These are phyloP conservation scores for Simmondsia chinensis DNA, from an alignment of 148 eudicot species.

Conservation along the genomic window DNA sequence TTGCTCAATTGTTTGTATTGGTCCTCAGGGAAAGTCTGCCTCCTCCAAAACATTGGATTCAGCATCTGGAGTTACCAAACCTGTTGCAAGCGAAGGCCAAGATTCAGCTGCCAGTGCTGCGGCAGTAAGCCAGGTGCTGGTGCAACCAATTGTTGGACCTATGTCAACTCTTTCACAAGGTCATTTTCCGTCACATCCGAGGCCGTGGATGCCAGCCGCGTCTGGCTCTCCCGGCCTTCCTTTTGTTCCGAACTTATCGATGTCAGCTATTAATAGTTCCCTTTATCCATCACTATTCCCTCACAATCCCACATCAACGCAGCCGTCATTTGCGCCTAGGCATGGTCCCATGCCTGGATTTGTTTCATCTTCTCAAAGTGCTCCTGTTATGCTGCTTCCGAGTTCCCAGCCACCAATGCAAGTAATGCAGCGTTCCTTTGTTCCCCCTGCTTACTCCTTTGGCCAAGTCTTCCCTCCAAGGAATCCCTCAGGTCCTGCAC, in stretches of 20 bases:
- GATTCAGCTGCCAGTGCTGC: slow-evolving; percentile 20
- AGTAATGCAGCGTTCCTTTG: slow-evolving; percentile 25
- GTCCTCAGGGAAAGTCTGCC: slow-evolving; percentile 33
- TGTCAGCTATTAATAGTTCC: slow-evolving; percentile 5
- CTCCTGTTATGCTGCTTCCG: slow-evolving; percentile 20
- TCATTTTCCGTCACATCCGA: slow-evolving; percentile 39
- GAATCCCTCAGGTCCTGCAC: slow-evolving; percentile 18
- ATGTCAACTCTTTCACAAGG: slow-evolving; percentile 26
- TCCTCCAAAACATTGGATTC: slow-evolving; percentile 27
- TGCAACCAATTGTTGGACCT: slow-evolving; percentile 29
- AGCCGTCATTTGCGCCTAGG: slow-evolving; percentile 33
- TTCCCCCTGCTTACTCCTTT: slow-evolving; percentile 19
- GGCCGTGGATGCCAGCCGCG: slow-evolving; percentile 48
- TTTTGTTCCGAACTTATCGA: slow-evolving; percentile 18
- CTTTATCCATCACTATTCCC: slow-evolving; percentile 24
- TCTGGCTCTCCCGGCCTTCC: slow-evolving; percentile 25
- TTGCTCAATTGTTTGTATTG: slow-evolving; percentile 4
- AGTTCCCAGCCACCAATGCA: slow-evolving; percentile 36
- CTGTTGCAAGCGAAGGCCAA: slow-evolving; percentile 17
- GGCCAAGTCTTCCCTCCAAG: slow-evolving; percentile 40
- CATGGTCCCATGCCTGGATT: slow-evolving; percentile 24
- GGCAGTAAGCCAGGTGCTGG: slow-evolving; percentile 27
- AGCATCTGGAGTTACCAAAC: slow-evolving; percentile 28
- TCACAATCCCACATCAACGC: slow-evolving; percentile 28
- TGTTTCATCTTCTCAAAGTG: slow-evolving; percentile 33